These are phyloP conservation scores for Tricladium varicosporioides DNA, from an alignment of 2,329 filamentous ascomycete species.

Conservation along the genomic window DNA sequence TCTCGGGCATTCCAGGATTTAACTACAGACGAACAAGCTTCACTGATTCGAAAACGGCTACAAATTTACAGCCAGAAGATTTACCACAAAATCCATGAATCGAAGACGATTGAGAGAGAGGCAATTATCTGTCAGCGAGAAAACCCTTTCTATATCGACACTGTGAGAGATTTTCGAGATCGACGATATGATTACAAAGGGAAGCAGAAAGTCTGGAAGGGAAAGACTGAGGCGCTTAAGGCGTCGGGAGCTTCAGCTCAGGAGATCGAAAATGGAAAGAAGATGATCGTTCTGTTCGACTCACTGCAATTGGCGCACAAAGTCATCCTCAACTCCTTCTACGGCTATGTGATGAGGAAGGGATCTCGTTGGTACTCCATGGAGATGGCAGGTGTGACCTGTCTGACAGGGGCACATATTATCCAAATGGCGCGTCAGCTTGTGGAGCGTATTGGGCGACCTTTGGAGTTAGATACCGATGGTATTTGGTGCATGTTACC, in stretches of 20 bases:
- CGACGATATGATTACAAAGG: constrained; percentile 98
- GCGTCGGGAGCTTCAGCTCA: constrained; percentile 69
- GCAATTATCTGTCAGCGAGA: constrained; percentile 98
- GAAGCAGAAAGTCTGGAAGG: constrained; percentile 97
- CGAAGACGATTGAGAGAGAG: constrained; percentile 86
- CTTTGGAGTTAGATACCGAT: constrained; percentile 93
- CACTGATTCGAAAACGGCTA: constrained; percentile 78
- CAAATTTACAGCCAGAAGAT: constrained; percentile 97
- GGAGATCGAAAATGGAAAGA: constrained; percentile 92
- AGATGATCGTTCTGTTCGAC: constrained; percentile 97
- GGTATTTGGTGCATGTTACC: constrained; percentile 99
- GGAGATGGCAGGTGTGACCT: constrained; percentile 99
- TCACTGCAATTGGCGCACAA: constrained; percentile 97
- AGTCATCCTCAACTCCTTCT: constrained; percentile 98
- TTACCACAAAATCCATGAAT: constrained; percentile 98
- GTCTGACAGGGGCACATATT: constrained; percentile 91
- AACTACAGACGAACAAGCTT: constrained; percentile 76
- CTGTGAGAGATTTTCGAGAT: constrained; percentile 93
- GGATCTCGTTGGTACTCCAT: constrained; percentile 98
- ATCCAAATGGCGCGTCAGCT: constrained; percentile 94
- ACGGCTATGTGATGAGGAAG: constrained; percentile 99
- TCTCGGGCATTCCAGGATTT: constrained; percentile 78
- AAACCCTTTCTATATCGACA: constrained; percentile 98
- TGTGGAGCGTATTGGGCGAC: constrained; percentile 88
- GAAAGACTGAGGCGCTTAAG: constrained; percentile 86